Evolutionary conservation across 169 alveolate species (phyloP).

Genomic region (Cyclospora cayetanensis): DNA sequence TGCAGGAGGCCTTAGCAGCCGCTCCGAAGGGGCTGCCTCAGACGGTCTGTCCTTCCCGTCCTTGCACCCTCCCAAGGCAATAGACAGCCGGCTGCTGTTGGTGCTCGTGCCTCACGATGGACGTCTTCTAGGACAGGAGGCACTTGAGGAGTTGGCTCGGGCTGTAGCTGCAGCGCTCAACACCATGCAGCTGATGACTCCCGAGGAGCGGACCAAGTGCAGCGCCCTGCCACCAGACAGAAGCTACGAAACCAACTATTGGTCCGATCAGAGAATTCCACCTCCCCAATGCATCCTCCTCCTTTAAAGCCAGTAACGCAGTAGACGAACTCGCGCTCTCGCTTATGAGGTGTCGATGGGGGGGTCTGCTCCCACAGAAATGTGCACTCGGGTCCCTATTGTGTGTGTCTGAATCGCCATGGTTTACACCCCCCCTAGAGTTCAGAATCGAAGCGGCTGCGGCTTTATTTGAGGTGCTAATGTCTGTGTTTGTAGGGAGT

Average conservation of each 20-base stretch:
- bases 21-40: not conserved
- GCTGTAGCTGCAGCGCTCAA: not conserved
- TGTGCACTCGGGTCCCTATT: too few relatives aligned
- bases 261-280: too few relatives aligned
- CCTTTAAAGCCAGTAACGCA: too few relatives aligned
- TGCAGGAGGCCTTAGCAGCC: not conserved
- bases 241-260: not conserved
- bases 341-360: too few relatives aligned
- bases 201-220: not conserved
- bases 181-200: not conserved
- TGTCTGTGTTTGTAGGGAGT: conserved; percentile 22
- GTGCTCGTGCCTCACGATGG: not conserved
- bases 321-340: too few relatives aligned
- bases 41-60: not conserved
- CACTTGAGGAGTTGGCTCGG: not conserved
- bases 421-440: too few relatives aligned
- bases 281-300: too few relatives aligned
- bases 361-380: too few relatives aligned
- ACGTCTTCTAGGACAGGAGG: not conserved
- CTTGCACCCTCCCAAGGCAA: not conserved
- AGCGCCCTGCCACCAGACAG: not conserved
- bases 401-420: too few relatives aligned
- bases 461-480: too few relatives aligned
- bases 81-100: not conserved
- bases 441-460: too few relatives aligned